Evolutionary conservation across 148 eudicot species (phyloP), one percentile per base, ranked within the genome.

Genomic region (Heliamphora exappendiculata): DNA sequence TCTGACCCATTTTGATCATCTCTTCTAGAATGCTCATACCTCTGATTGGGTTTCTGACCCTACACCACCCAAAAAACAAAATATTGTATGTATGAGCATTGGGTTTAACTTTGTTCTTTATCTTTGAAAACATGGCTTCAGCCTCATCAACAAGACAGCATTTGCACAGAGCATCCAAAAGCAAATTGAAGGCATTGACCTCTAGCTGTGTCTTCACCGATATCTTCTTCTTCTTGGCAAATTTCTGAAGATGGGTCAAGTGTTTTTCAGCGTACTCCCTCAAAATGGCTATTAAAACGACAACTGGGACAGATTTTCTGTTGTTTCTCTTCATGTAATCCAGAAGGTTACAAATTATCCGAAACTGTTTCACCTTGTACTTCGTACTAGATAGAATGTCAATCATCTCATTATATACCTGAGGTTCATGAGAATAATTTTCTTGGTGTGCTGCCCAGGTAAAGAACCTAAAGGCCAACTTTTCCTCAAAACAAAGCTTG

Each of bases 21-120:
- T 88, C 91, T 55, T 92, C 93, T 59, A 93, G 79, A 66, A 89
- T 42, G 55, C 36, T 83, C 96, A 92, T 95, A 41, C 82, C 96
- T 85, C 87, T 88, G 11, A 12, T 64, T 4, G 97, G 96, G 78
- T 92, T 91, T 74, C 91, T 87, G 0, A 87, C 90, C 81, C 96
- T 88, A 82, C 99, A 95, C 99, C 99, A 95, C 28, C 99, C 99
- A 36, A 95, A 95, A 76, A 95, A 95, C 85, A 95, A 71, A 31
- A 85, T 85, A 67, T 82, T 91, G 64, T 85, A 95, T 0, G 97
- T 91, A 71, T 82, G 81, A n/a, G 86, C 90, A 91, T 91, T 83
- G 0, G 96, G 96, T 54, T 78, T 76, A 50, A 95, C 75, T 81
- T 84, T 91, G 57, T 69, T 80, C 76, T 79, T 83, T 69, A 92